Conservation (phyloP, 805 yeast genomes). For the Zygosaccharomyces pseudorouxii region DNA sequence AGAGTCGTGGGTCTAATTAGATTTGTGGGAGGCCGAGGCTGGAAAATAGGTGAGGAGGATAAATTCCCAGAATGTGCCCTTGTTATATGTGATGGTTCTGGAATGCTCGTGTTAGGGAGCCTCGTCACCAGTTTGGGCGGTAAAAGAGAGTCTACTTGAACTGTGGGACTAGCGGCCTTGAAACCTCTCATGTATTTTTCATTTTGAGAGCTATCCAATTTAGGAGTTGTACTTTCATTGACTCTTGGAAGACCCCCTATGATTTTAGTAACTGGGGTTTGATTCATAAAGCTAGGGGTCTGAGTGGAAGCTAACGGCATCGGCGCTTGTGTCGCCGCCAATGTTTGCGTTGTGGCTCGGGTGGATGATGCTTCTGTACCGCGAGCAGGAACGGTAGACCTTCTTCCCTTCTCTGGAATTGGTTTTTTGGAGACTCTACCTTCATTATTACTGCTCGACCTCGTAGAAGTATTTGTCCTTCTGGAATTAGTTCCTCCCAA, state of each 20-base stretch:
- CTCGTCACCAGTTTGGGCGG: constrained; percentile 18
- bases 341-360: not conserved
- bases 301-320: not conserved
- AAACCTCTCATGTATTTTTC: constrained; percentile 14
- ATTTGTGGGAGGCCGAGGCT: constrained; percentile 6
- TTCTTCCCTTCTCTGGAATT: not conserved
- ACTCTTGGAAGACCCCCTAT: not conserved
- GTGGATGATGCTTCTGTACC: not conserved
- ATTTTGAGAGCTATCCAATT: constrained; percentile 2
- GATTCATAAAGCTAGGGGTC: constrained; percentile 4
- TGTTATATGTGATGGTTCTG: constrained; percentile 16
- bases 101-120: constrained; percentile 11
- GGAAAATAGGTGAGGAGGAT: constrained; percentile 14
- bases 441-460: not conserved
- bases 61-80: constrained; percentile 14
- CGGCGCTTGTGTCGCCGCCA: not conserved
- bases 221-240: not conserved
- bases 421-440: not conserved
- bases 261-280: constrained; percentile 12
- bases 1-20: constrained; percentile 23
- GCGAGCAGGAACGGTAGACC: not conserved
- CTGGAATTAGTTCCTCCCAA: constrained; percentile 3
- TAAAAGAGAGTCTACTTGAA: constrained; percentile 10
- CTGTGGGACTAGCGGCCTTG: constrained; percentile 17
- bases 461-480: not conserved